phyloP scores from a whole-genome alignment of 331 rosid species.

The Saraca asoca region DNA sequence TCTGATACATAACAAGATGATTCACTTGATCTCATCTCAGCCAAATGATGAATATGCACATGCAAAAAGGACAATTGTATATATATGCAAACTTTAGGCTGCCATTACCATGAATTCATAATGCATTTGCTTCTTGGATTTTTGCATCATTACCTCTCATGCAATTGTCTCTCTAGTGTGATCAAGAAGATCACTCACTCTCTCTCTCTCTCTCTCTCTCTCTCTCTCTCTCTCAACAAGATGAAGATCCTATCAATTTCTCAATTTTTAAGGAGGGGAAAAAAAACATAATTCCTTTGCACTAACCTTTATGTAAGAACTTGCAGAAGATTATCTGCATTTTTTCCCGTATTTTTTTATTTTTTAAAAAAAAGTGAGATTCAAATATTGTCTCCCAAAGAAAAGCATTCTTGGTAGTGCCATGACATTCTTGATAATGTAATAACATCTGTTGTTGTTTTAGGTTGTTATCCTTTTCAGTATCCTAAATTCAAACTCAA shows the following conservation, averaged over 20 bases:
- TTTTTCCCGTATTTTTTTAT: no score
- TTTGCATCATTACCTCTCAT: conserved; percentile 62
- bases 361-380: no score
- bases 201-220: conserved; percentile 15
- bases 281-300: conserved; percentile 12
- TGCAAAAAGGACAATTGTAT: conserved; percentile 39
- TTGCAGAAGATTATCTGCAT: no score
- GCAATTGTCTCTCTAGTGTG: conserved; percentile 46
- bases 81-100: conserved; percentile 35
- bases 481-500: no score
- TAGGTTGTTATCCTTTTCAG: no score
- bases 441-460: no score
- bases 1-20: conserved; percentile 19
- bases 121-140: conserved; percentile 48
- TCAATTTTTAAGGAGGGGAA: no score
- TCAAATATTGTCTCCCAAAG: no score
- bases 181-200: conserved; percentile 36
- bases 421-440: no score
- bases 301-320: no score
- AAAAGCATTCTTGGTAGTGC: no score
- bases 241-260: conserved; percentile 23
- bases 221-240: no score
- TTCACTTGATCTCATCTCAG: conserved; percentile 28
- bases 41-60: conserved; percentile 65
- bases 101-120: conserved; percentile 26